Conservation (phyloP, 2,329 filamentous ascomycete genomes). For the Paraconiothyrium brasiliense region DNA sequence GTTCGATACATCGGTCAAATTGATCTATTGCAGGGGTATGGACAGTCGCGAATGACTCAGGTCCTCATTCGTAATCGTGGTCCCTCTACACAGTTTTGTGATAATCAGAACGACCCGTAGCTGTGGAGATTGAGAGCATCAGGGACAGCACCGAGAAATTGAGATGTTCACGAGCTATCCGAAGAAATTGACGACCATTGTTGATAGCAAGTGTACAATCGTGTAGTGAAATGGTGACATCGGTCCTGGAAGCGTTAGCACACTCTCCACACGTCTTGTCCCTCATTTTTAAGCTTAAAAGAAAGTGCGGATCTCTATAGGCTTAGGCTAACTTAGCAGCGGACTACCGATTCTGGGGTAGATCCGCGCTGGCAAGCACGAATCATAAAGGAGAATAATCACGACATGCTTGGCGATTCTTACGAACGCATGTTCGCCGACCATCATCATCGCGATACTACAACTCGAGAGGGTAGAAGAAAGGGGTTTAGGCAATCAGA, state of each 20-base stretch:
- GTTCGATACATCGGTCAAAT: background rate
- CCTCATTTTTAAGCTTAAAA: conserved; percentile 22
- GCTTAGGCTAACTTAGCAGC: conserved; percentile 21
- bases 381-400: conserved; percentile 32
- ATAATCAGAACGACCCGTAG: background rate
- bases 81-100: background rate
- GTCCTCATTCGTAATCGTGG: background rate
- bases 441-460: conserved; percentile 17
- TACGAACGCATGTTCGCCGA: conserved; percentile 28
- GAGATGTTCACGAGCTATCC: background rate
- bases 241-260: background rate
- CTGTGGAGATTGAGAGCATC: background rate
- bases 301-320: conserved; percentile 10
- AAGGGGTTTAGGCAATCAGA: background rate
- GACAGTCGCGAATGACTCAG: background rate
- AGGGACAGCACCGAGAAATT: background rate
- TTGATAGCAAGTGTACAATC: background rate
- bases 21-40: background rate
- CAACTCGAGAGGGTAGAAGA: background rate
- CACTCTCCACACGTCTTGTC: background rate
- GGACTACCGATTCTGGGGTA: conserved; percentile 14
- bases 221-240: conserved; percentile 9
- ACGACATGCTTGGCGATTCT: conserved; percentile 37
- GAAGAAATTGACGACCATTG: background rate
- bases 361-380: conserved; percentile 34